Evolutionary conservation across 2,329 filamentous ascomycete species (phyloP).

Genomic region (Xylariales sp.): DNA sequence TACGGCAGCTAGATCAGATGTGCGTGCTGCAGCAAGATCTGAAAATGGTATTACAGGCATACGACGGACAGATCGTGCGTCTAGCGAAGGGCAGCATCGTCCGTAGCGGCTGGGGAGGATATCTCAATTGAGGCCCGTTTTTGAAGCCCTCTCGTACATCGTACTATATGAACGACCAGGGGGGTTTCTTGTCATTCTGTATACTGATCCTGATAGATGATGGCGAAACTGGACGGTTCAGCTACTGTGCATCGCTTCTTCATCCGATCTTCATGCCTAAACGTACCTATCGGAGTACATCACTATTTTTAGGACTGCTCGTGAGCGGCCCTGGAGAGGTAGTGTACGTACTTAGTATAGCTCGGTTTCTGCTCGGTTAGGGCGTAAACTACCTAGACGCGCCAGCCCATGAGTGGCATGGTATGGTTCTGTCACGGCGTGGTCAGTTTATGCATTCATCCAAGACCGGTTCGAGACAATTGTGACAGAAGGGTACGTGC

Average conservation of each 20-base stretch:
- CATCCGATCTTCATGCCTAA: conserved; percentile 26
- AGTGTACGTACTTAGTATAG: neutral
- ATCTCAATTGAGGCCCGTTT: neutral
- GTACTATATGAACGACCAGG: too few species aligned
- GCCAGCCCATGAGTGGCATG: conserved; percentile 14
- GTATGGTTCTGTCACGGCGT: conserved; percentile 24
- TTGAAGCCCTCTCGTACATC: conserved; percentile 2
- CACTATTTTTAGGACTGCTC: conserved; percentile 32
- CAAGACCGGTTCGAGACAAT: conserved; percentile 43
- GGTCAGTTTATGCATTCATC: conserved; percentile 28
- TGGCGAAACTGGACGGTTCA: conserved; percentile 12
- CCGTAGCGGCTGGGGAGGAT: conserved; percentile 3
- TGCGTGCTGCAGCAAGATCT: conserved; percentile 36
- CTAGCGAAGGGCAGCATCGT: conserved; percentile 13
- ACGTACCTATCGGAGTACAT: conserved; percentile 18
- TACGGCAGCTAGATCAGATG: conserved; percentile 30
- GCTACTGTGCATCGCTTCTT: conserved; percentile 17
- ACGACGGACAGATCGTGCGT: conserved; percentile 7
- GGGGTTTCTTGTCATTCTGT: neutral
- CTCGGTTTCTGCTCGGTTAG: too few species aligned
- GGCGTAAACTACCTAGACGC: conserved; percentile 16
- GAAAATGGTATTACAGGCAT: conserved; percentile 27
- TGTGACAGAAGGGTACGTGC: conserved; percentile 47
- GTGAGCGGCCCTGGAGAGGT: neutral
- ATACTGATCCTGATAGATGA: neutral